phyloP scores from a whole-genome alignment of 1,139 yeast genomes.

The Candida gigantensis region DNA sequence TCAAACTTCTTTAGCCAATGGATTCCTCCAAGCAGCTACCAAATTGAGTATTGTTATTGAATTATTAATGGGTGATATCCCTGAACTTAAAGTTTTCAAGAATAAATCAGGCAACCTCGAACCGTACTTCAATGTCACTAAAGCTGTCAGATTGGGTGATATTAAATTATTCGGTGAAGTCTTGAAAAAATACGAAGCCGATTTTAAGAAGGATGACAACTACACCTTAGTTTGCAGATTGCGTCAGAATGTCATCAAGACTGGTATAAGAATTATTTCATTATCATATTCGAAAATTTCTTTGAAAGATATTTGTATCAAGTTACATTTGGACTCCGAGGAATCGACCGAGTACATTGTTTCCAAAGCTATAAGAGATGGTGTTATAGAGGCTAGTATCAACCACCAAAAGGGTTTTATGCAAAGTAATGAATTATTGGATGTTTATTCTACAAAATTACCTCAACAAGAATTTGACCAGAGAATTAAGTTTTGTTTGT shows the following conservation, averaged over 20 bases:
- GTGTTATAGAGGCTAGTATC: constrained; percentile 93
- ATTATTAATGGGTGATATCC: constrained; percentile 94
- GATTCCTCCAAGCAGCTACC: constrained; percentile 88
- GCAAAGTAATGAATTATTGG: constrained; percentile 85
- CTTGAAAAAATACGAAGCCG: constrained; percentile 62
- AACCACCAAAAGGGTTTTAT: constrained; percentile 90
- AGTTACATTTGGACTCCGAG: constrained; percentile 89
- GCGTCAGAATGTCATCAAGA: constrained; percentile 95
- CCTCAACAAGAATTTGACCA: constrained; percentile 92
- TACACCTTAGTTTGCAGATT: constrained; percentile 84
- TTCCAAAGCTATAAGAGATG: constrained; percentile 95
- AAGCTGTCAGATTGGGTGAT: constrained; percentile 93
- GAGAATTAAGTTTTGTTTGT: constrained; percentile 89
- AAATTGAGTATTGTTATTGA: constrained; percentile 88
- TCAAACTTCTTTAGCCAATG: constrained; percentile 79
- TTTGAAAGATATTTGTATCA: constrained; percentile 84
- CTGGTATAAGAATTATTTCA: constrained; percentile 94
- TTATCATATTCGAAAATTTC: constrained; percentile 90
- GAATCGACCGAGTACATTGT: constrained; percentile 96
- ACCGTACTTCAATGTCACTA: constrained; percentile 85
- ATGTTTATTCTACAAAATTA: constrained; percentile 81
- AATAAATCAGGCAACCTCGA: constrained; percentile 58
- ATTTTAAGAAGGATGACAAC: constrained; percentile 74
- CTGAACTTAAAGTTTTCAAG: constrained; percentile 83
- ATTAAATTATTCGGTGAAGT: constrained; percentile 76